phyloP scores from a whole-genome alignment of 164 flowering plant species.

The Piper longum region DNA sequence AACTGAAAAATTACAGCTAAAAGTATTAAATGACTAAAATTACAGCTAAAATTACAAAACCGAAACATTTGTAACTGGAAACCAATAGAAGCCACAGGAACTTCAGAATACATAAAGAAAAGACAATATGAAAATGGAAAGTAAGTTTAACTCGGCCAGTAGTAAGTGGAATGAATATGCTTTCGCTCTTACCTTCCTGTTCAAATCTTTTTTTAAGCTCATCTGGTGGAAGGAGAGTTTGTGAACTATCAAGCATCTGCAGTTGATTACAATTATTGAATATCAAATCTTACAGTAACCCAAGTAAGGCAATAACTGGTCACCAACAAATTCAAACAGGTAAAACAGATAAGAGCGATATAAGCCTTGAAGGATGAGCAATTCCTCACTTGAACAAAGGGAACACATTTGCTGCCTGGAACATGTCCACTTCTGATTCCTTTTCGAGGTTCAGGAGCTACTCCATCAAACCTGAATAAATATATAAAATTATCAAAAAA shows the following conservation, averaged over 20 bases:
- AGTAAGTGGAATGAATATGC: too few relatives aligned
- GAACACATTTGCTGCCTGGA: conserved; percentile 93
- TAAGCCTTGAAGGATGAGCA: not conserved
- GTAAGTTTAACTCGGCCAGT: too few relatives aligned
- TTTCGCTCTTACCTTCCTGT: conserved; percentile 43
- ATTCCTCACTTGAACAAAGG: conserved; percentile 59
- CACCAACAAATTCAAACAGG: too few relatives aligned
- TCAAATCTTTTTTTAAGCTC: conserved; percentile 72
- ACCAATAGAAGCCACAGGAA: too few relatives aligned
- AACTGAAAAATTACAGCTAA: too few relatives aligned
- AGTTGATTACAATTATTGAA: conserved; percentile 5
- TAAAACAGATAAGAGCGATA: not conserved
- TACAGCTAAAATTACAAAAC: too few relatives aligned
- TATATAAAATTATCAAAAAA: not conserved
- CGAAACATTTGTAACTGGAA: too few relatives aligned
- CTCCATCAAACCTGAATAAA: conserved; percentile 69
- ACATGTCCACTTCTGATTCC: conserved; percentile 96
- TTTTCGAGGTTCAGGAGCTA: conserved; percentile 82
- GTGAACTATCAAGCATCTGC: conserved; percentile 83
- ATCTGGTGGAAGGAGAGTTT: conserved; percentile 58
- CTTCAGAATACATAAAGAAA: too few relatives aligned
- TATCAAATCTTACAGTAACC: not conserved
- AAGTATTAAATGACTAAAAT: too few relatives aligned
- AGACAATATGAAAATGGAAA: too few relatives aligned
- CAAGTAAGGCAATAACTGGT: not conserved